These are phyloP conservation scores for Shiraia sp. DNA, from an alignment of 2,329 filamentous ascomycete genomes.

Conservation along the genomic window DNA sequence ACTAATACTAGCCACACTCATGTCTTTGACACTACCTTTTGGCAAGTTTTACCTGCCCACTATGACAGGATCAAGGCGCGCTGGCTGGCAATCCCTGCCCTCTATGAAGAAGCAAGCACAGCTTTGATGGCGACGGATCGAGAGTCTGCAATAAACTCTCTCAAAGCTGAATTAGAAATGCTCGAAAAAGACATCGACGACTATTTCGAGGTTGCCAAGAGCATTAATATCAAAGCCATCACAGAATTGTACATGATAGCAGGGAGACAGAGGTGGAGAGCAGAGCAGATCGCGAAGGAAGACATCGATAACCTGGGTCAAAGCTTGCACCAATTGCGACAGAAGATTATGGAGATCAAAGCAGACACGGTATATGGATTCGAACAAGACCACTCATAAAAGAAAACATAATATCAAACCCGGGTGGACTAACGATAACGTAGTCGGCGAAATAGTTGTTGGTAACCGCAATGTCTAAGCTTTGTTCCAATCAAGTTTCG, in stretches of 20 bases:
- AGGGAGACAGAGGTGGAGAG: slow-evolving; percentile 7
- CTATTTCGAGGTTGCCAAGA: slow-evolving; percentile 7
- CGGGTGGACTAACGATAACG: too few relatives aligned
- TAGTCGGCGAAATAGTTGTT: too few relatives aligned
- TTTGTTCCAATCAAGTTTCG: too few relatives aligned
- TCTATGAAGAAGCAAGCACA: slow-evolving; percentile 8
- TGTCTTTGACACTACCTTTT: slow-evolving; percentile 10
- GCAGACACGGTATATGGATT: slow-evolving; percentile 13
- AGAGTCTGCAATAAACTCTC: slow-evolving; percentile 8
- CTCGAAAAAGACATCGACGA: slow-evolving; percentile 10
- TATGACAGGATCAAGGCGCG: slow-evolving; percentile 10
- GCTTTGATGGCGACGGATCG: slow-evolving; percentile 9
- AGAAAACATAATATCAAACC: too few relatives aligned
- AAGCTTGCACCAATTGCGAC: slow-evolving; percentile 8
- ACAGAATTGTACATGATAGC: slow-evolving; percentile 16
- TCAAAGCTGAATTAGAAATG: slow-evolving; percentile 18
- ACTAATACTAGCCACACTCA: slow-evolving; percentile 1
- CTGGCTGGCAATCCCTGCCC: slow-evolving; percentile 4
- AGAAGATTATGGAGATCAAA: slow-evolving; percentile 7
- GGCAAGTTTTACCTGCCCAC: slow-evolving; percentile 11
- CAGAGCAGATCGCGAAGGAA: slow-evolving; percentile 15
- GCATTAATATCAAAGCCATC: slow-evolving; percentile 13
- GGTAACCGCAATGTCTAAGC: too few relatives aligned
- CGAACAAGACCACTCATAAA: slow-evolving; percentile 1
- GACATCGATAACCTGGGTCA: slow-evolving; percentile 16